Conservation (phyloP, 352 stramenopile genomes). For the Lagenidium giganteum region DNA sequence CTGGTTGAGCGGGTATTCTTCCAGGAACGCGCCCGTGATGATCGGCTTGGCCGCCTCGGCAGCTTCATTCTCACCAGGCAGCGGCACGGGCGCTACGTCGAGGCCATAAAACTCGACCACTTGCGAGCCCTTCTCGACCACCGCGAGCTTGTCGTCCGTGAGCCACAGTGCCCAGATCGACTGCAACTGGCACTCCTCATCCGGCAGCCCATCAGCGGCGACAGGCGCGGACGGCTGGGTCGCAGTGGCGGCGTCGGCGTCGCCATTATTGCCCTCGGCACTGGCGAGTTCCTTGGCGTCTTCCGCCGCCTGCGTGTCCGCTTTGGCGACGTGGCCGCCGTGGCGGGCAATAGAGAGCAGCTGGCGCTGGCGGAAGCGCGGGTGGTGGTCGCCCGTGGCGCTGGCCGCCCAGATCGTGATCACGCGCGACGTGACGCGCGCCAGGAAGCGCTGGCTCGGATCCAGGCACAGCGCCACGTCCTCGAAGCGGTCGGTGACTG, state of each 20-base stretch:
- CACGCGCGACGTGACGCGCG: conserved; percentile 34
- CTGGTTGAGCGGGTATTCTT: conserved; percentile 59
- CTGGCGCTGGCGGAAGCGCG: conserved; percentile 22
- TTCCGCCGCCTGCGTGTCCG: conserved; percentile 6
- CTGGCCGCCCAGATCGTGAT: conserved; percentile 47
- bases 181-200: conserved; percentile 20
- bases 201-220: conserved; percentile 8
- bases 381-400: conserved; percentile 21
- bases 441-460: conserved; percentile 40
- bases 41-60: neutral
- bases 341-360: conserved; percentile 28
- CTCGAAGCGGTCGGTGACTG: conserved; percentile 22
- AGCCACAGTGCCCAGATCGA: conserved; percentile 55
- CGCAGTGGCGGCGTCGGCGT: too few species aligned
- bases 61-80: neutral
- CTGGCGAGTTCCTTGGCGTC: neutral
- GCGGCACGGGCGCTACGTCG: conserved; percentile 16
- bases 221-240: neutral
- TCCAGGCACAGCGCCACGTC: conserved; percentile 53
- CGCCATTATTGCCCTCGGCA: neutral
- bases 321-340: conserved; percentile 16
- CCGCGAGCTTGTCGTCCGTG: conserved; percentile 42
- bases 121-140: conserved; percentile 53
- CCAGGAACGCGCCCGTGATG: conserved; percentile 26
- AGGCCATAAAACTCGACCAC: conserved; percentile 72